Evolutionary conservation across 441 rosid genomes (phyloP).

Genomic region (Oxalis stricta): DNA sequence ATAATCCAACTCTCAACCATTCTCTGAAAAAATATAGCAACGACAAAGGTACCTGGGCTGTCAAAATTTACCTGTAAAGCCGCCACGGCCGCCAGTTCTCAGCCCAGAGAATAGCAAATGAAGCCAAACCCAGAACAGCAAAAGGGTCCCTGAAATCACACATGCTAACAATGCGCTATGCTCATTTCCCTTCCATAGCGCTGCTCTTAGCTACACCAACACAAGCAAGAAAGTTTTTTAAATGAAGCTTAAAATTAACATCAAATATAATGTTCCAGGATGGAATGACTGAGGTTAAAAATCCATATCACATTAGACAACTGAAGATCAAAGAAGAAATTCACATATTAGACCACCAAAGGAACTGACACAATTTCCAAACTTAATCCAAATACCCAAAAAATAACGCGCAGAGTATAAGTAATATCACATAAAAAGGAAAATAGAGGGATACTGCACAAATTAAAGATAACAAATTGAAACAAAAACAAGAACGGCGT

Average conservation of each 20-base stretch:
- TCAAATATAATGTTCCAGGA: too few species aligned
- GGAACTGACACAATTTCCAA: too few species aligned
- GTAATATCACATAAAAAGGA: not conserved
- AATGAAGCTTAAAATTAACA: not conserved
- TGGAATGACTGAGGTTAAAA: too few species aligned
- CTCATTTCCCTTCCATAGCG: constrained; percentile 81
- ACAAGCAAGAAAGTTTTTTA: constrained; percentile 14
- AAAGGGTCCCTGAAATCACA: constrained; percentile 80
- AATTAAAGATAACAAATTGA: not conserved
- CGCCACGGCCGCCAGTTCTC: constrained; percentile 99
- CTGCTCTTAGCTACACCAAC: constrained; percentile 27
- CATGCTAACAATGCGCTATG: constrained; percentile 58
- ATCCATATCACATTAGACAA: too few species aligned
- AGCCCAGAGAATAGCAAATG: constrained; percentile 81
- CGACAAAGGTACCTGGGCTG: not conserved
- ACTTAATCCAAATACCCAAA: too few species aligned
- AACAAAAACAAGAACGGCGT: constrained; percentile 11
- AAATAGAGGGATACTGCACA: constrained; percentile 1
- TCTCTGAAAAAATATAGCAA: not conserved
- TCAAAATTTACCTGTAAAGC: constrained; percentile 65
- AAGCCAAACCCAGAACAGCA: constrained; percentile 58
- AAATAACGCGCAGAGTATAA: too few species aligned
- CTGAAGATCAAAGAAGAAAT: too few species aligned
- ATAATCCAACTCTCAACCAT: too few species aligned
- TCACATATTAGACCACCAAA: too few species aligned